Percentiles rank a stretch among this genome's conserved stretches.
Evolutionary conservation across 2,329 filamentous ascomycete genomes (phyloP).

Genomic region (Venturia carpophila): DNA sequence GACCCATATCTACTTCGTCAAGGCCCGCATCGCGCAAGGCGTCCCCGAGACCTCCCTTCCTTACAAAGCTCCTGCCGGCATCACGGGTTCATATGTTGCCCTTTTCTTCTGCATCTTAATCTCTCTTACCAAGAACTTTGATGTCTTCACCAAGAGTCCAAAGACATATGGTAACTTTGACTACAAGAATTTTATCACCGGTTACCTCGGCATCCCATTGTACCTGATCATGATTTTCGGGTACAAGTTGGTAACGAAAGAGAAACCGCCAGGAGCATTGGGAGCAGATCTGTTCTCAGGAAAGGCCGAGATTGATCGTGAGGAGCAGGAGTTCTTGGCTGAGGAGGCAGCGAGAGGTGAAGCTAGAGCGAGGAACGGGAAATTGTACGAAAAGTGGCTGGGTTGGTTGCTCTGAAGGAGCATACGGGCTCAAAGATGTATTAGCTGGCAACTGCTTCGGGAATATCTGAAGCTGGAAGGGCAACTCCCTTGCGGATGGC

Average conservation of each 20-base stretch:
- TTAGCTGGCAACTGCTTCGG: neutral
- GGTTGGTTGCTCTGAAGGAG: constrained; percentile 51
- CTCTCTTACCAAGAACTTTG: constrained; percentile 66
- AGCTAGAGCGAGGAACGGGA: constrained; percentile 29
- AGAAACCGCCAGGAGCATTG: constrained; percentile 47
- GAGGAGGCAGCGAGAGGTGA: constrained; percentile 38
- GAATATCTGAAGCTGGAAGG: neutral
- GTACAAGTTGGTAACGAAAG: constrained; percentile 53
- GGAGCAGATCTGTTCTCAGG: constrained; percentile 63
- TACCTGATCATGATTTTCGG: constrained; percentile 63
- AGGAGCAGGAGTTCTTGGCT: constrained; percentile 62
- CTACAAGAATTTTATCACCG: constrained; percentile 70
- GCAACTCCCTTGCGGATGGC: neutral
- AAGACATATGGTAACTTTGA: constrained; percentile 46
- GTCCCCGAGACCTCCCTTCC: constrained; percentile 37
- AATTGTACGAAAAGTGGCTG: constrained; percentile 53
- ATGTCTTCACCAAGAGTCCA: constrained; percentile 50
- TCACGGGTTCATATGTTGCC: constrained; percentile 59
- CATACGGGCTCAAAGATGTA: neutral
- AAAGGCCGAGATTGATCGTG: constrained; percentile 64
- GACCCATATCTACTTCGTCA: constrained; percentile 43
- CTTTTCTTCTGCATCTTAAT: constrained; percentile 65
- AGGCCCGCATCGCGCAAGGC: constrained; percentile 39
- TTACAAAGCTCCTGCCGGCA: constrained; percentile 64
- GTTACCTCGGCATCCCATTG: constrained; percentile 66